Conservation (phyloP, 176 grass and related monocot genomes). For the Alopecurus myosuroides region DNA sequence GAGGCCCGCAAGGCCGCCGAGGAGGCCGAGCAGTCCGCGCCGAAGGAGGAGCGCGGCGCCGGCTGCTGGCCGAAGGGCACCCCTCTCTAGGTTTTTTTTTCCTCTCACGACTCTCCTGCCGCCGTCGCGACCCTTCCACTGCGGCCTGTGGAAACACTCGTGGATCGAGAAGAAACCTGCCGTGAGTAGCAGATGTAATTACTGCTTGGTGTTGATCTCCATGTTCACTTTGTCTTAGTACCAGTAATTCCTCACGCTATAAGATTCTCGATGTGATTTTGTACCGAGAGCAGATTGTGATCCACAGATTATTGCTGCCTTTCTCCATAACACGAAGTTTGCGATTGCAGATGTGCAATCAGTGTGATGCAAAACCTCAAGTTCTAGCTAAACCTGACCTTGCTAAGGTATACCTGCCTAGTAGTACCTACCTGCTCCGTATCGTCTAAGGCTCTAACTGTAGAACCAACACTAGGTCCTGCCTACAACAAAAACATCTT, state of each 20-base stretch:
- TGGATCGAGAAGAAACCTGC: background rate
- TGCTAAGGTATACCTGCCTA: background rate
- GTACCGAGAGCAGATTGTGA: background rate
- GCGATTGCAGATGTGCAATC: background rate
- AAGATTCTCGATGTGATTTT: background rate
- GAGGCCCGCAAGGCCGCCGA: conserved; percentile 29
- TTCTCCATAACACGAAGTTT: background rate
- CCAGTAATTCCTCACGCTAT: background rate
- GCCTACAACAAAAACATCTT: background rate
- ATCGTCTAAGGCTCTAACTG: background rate
- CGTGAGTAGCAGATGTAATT: background rate
- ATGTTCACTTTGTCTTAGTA: background rate
- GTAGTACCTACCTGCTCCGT: too few species aligned
- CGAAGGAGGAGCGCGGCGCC: background rate
- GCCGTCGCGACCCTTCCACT: background rate
- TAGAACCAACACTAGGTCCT: background rate
- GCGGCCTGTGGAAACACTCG: background rate
- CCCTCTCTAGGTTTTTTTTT: background rate
- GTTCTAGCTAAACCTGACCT: background rate
- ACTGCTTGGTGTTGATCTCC: background rate
- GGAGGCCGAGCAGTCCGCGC: background rate
- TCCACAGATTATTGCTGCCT: background rate
- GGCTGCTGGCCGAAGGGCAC: background rate
- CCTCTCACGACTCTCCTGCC: background rate
- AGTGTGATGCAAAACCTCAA: background rate